Conservation (phyloP, 2,329 filamentous ascomycete genomes). For the Fusarium tricinctum region DNA sequence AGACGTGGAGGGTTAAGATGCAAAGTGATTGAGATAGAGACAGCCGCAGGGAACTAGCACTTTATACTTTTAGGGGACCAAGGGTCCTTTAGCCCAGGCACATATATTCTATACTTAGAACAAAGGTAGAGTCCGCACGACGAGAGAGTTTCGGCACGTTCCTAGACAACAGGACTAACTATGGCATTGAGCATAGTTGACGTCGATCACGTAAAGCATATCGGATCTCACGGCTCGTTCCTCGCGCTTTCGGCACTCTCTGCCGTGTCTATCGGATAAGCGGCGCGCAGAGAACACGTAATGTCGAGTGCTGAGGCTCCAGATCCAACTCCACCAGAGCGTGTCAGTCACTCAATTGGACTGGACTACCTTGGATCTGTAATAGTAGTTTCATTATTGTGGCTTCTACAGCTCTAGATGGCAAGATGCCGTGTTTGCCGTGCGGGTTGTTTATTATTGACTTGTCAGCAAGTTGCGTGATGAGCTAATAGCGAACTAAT, state of each 20-base stretch:
- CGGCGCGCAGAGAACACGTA: constrained; percentile 30
- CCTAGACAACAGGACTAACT: not conserved
- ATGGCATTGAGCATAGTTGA: not conserved
- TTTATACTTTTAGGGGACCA: constrained; percentile 25
- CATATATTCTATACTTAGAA: constrained; percentile 21
- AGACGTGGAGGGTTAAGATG: too few relatives aligned
- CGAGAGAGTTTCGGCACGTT: constrained; percentile 3
- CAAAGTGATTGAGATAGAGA: not conserved
- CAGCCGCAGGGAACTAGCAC: not conserved
- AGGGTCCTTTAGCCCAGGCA: constrained; percentile 4
- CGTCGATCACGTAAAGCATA: not conserved
- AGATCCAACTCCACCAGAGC: constrained; percentile 27
- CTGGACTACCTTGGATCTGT: not conserved
- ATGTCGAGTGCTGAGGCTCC: constrained; percentile 5
- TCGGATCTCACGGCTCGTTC: constrained; percentile 43
- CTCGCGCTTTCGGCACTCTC: constrained; percentile 31
- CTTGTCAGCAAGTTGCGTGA: not conserved
- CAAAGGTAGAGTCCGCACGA: not conserved
- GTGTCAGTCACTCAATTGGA: not conserved
- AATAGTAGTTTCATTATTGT: not conserved
- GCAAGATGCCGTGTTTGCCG: constrained; percentile 29
- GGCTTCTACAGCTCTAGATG: not conserved
- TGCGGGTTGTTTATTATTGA: not conserved
- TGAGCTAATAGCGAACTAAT: not conserved
- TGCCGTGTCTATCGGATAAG: constrained; percentile 38